Evolutionary conservation across 2,329 filamentous ascomycete species (phyloP).

Genomic region (Apiospora malaysiana): DNA sequence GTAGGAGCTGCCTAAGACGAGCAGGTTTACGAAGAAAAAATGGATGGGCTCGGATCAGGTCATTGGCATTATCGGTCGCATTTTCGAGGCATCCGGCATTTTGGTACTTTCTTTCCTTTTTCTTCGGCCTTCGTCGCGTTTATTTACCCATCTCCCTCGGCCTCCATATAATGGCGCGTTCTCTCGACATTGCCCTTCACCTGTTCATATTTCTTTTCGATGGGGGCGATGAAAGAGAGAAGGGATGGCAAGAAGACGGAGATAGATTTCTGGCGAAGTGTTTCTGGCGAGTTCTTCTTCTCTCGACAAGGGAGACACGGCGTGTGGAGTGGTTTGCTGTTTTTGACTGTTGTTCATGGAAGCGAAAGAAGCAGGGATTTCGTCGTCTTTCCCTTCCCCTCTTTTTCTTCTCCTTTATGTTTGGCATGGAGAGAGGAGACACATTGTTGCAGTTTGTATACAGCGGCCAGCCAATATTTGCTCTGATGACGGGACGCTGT

Average conservation of each 20-base stretch:
- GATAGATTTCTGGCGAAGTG: neutral
- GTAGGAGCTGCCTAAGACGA: neutral
- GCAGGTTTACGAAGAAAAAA: slow-evolving; percentile 9
- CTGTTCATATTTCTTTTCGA: slow-evolving; percentile 5
- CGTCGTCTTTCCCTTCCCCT: neutral
- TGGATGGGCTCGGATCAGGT: neutral
- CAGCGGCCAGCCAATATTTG: neutral
- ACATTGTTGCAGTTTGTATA: slow-evolving; percentile 5
- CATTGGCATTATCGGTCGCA: slow-evolving; percentile 17
- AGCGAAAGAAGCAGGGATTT: neutral
- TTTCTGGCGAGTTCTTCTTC: neutral
- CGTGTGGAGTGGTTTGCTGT: slow-evolving; percentile 12
- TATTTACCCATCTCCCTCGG: neutral
- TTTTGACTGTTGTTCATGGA: neutral
- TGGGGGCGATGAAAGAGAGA: neutral
- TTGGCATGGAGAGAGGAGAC: slow-evolving; percentile 9
- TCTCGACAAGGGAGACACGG: neutral
- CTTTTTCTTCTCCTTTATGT: neutral
- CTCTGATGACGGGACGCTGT: slow-evolving; percentile 7
- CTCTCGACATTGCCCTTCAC: neutral
- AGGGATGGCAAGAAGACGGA: neutral
- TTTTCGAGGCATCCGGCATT: slow-evolving; percentile 11
- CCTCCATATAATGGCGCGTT: neutral
- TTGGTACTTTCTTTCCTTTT: slow-evolving; percentile 15
- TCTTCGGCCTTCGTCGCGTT: neutral